Evolutionary conservation across 148 eudicot species (phyloP), one percentile per base, ranked within the genome.

Genomic region (Spergularia marina): DNA sequence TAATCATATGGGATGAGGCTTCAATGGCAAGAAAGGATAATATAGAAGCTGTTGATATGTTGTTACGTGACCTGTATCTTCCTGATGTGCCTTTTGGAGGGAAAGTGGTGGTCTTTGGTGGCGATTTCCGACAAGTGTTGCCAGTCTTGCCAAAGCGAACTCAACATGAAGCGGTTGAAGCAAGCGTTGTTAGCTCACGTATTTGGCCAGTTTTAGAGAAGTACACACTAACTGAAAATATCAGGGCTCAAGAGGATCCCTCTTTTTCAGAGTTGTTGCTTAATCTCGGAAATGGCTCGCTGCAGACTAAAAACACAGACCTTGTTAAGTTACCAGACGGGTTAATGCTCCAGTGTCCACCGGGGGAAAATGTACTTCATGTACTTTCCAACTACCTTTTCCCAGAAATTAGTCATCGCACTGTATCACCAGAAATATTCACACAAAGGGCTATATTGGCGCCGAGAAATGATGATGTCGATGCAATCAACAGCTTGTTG

Each of bases 401-500:
- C 34, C 52, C 70, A 2, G 71, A 75, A 34, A 3, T 15, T 8
- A 10, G 7, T 1, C 7, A 51, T 1, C 15, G 18, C 8, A n/a
- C 10, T 14, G 0, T 13, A 1, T 10, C 21, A 7, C 10, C 39
- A 5, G 16, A 34, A 10, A 53, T 52, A 0, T 53, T 49, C 21
- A 65, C 15, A 21, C 6, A 51, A 0, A 62, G 77, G 49, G 70
- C 77, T 1, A 64, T 73, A 6, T 23, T 60, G 5, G 10, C 62
- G 9, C 56, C 61, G 2, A 64, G 7, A 25, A 55, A 66, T 55
- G 65, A 65, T 12, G 71, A 67, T 9, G 72, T 65, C 10, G 72
- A 75, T 55, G 1, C 18, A 0, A 53, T 66, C 11, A 66, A 66
- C 30, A 6, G 4, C 16, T 17, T 2, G 10, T 1, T 65, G 0